Evolutionary conservation across 169 alveolate species (phyloP), one percentile per base, ranked within the genome.

Genomic region (Cryptosporidium sp.): DNA sequence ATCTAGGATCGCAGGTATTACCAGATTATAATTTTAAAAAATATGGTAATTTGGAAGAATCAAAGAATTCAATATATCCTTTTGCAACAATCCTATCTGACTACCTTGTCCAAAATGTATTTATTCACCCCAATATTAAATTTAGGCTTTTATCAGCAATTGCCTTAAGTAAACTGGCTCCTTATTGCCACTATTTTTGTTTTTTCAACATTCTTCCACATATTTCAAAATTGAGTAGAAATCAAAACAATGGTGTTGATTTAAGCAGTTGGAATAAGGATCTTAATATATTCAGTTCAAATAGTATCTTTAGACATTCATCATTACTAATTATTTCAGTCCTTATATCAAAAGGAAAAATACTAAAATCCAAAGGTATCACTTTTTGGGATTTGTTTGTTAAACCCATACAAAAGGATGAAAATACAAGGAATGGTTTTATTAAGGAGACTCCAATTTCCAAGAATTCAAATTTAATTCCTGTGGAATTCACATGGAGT

Each of bases 81-180:
- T 80, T 80, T 45, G 69, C 89, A 16, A 56, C 7, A 0, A 80
- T 62, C 6, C 68, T 80, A 9, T n/a, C 70, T 3, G 33, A 80
- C 7, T 80, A 80, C 44, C 65, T 80, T 31, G n/a, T 80, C 14
- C 31, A 60, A 80, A 80, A 80, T 29, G 48, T 80, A 14, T 80
- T 80, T 65, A 33, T 61, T 14, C 73, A 80, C 44, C 89, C 89
- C 8, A 61, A 80, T 39, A 60, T 48, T 65, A 80, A 80, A 65
- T 37, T 60, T 7, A 69, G 89, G 18, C 23, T 80, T 37, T 53
- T 80, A 39, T 26, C 80, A 37, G 26, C 56, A 23, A 31, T 42
- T 18, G 73, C 89, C 0, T 45, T 80, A 44, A 53, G 73, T 42
- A 65, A 62, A 23, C 52, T 80, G 53, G 75, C 45, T 23, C 89